phyloP scores from a whole-genome alignment of 2,329 filamentous ascomycete species.

The Alternaria arbusti region DNA sequence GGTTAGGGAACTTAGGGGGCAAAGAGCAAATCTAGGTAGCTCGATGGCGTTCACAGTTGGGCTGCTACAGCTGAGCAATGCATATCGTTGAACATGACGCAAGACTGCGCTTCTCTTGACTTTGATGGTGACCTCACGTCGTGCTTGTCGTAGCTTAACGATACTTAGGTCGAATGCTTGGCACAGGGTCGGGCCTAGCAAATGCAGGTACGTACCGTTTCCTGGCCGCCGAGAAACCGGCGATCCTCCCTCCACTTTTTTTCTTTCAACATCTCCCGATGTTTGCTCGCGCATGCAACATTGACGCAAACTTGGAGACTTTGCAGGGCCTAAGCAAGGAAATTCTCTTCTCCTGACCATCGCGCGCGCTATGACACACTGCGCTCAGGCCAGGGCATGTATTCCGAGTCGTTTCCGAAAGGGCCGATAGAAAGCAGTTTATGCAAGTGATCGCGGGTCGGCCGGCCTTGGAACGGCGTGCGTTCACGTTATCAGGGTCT shows the following conservation, averaged over 20 bases:
- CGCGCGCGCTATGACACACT: slow-evolving; percentile 2
- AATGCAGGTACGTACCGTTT: slow-evolving; percentile 13
- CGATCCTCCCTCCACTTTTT: not conserved
- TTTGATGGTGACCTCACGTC: not conserved
- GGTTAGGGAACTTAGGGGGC: slow-evolving; percentile 5
- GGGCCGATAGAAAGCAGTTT: slow-evolving; percentile 16
- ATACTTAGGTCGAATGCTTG: not conserved
- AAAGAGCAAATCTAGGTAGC: slow-evolving; percentile 12
- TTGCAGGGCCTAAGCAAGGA: not conserved
- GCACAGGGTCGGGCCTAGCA: not conserved
- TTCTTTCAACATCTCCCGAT: not conserved
- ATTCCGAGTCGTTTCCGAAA: slow-evolving; percentile 3
- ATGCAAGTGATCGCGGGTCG: slow-evolving; percentile 9
- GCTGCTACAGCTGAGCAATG: slow-evolving; percentile 17
- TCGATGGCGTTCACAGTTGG: slow-evolving; percentile 7
- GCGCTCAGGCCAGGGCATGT: slow-evolving; percentile 5
- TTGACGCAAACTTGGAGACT: not conserved
- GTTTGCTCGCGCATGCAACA: not conserved
- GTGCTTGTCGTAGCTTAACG: not conserved
- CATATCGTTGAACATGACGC: slow-evolving; percentile 15
- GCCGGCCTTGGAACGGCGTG: slow-evolving; percentile 6
- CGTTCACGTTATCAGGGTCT: slow-evolving; percentile 10
- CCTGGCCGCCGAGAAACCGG: slow-evolving; percentile 9
- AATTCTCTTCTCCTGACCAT: not conserved
- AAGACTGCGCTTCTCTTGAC: not conserved